Percentiles rank a stretch among this genome's conserved stretches.
These are phyloP conservation scores for Boletus insuetus DNA, from an alignment of 768 basidiomycete genomes.

Conservation along the genomic window DNA sequence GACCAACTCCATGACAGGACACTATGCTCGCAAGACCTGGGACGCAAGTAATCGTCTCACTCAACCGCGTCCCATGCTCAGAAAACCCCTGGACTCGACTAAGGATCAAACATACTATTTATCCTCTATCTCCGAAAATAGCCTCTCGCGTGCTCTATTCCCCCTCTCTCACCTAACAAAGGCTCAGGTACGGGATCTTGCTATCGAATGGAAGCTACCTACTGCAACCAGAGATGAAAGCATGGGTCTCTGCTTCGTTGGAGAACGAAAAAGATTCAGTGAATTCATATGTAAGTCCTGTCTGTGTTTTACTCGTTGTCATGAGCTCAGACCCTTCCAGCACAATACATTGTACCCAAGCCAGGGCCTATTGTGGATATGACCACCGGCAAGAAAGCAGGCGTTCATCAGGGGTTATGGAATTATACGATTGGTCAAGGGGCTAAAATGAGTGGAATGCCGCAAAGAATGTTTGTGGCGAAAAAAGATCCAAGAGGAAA, in stretches of 20 bases:
- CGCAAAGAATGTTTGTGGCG: constrained; percentile 66
- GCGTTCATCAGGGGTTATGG: constrained; percentile 75
- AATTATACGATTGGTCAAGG: constrained; percentile 84
- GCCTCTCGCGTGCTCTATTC: constrained; percentile 70
- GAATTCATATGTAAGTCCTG: constrained; percentile 63
- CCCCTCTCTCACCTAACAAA: constrained; percentile 73
- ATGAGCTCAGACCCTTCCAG: constrained; percentile 37
- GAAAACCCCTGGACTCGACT: constrained; percentile 50
- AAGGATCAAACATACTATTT: constrained; percentile 97
- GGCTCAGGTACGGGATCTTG: constrained; percentile 68
- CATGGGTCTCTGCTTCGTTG: constrained; percentile 95
- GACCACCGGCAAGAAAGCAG: constrained; percentile 51
- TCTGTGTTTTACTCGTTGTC: background rate
- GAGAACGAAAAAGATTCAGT: constrained; percentile 69
- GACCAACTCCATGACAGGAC: constrained; percentile 46
- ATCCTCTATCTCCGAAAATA: constrained; percentile 66
- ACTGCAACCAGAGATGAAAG: constrained; percentile 80
- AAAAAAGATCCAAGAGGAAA: constrained; percentile 64
- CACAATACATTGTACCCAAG: constrained; percentile 68
- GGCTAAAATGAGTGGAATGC: constrained; percentile 61
- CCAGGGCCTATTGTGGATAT: constrained; percentile 69
- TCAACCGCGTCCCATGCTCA: constrained; percentile 46
- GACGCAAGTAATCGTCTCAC: constrained; percentile 8
- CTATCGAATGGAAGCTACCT: constrained; percentile 56
- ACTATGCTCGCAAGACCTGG: constrained; percentile 79